Evolutionary conservation across 306 rosid genomes (phyloP).

Genomic region (Adenanthera pavonina): DNA sequence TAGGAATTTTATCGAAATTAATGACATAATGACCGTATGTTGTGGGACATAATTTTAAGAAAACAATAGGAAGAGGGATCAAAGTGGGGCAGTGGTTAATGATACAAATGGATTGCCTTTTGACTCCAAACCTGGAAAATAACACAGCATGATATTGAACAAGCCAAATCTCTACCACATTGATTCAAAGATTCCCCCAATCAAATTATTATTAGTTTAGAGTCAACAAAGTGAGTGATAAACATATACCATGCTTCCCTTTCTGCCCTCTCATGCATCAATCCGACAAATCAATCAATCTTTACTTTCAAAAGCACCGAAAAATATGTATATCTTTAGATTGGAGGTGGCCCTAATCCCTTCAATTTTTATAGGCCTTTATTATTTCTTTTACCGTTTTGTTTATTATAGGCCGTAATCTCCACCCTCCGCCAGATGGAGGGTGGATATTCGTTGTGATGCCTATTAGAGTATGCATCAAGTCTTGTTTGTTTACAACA

Average conservation of each 20-base stretch:
- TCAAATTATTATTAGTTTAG: conserved; percentile 15
- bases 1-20: too few species aligned
- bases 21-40: too few species aligned
- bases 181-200: neutral
- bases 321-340: too few species aligned
- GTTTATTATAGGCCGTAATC: too few species aligned
- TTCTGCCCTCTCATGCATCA: conserved; percentile 2
- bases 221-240: conserved; percentile 21
- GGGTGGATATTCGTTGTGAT: too few species aligned
- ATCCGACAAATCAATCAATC: neutral
- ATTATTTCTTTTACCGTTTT: too few species aligned
- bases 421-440: too few species aligned
- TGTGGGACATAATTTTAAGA: too few species aligned
- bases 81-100: conserved; percentile 32
- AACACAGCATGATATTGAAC: neutral
- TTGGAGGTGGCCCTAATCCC: too few species aligned
- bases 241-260: conserved; percentile 6
- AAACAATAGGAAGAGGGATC: neutral
- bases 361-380: too few species aligned
- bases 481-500: too few species aligned
- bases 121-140: neutral
- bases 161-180: conserved; percentile 8
- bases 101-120: conserved; percentile 22
- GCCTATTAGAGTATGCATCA: too few species aligned
- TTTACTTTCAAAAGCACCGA: neutral